A percentile compares a stretch with the other conserved stretches of the same genome.
phyloP scores from a whole-genome alignment of 306 rosid species.

The Sphenostylis stenocarpa region DNA sequence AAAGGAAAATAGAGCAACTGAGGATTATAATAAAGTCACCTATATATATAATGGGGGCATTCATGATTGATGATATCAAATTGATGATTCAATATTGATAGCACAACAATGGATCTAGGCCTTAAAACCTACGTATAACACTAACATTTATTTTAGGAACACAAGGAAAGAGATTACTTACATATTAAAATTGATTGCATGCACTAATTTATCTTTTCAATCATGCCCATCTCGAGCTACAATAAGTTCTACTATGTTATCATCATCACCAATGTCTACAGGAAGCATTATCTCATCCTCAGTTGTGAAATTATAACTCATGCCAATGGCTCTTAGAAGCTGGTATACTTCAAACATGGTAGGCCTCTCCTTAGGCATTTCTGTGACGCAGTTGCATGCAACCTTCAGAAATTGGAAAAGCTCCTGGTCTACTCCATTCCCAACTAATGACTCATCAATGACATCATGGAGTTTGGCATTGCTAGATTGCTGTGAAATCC shows the following conservation, averaged over 20 bases:
- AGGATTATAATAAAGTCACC: slow-evolving; percentile 9
- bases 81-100: slow-evolving; percentile 25
- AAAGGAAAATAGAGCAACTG: neutral
- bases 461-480: slow-evolving; percentile 56
- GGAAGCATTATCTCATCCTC: slow-evolving; percentile 69
- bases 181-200: slow-evolving; percentile 34
- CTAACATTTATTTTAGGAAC: slow-evolving; percentile 26
- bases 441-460: slow-evolving; percentile 60
- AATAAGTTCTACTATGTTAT: slow-evolving; percentile 67
- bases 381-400: slow-evolving; percentile 70
- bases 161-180: slow-evolving; percentile 24
- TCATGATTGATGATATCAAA: slow-evolving; percentile 14
- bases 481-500: slow-evolving; percentile 56
- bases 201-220: slow-evolving; percentile 23
- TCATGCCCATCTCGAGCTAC: slow-evolving; percentile 55
- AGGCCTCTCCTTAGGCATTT: slow-evolving; percentile 77
- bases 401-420: slow-evolving; percentile 80
- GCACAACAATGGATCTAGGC: neutral
- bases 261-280: slow-evolving; percentile 43
- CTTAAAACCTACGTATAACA: slow-evolving; percentile 28
- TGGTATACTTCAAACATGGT: slow-evolving; percentile 95
- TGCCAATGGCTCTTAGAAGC: slow-evolving; percentile 87
- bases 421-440: slow-evolving; percentile 68
- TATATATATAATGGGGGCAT: neutral
- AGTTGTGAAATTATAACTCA: slow-evolving; percentile 58